Conservation (phyloP, 2,329 filamentous ascomycete species). For the Thelonectria discophora region DNA sequence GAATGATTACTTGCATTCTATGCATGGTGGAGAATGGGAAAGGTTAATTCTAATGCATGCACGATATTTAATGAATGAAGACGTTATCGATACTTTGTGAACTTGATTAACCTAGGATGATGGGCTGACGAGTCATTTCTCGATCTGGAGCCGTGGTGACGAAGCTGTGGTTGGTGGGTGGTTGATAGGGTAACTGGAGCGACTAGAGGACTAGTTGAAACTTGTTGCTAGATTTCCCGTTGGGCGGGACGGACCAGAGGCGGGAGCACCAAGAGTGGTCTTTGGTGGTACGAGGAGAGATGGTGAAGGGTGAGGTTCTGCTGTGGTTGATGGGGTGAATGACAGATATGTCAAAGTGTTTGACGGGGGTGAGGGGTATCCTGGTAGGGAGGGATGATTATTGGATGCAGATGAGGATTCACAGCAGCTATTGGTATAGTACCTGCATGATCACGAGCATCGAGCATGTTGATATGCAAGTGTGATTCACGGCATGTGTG, state of each 20-base stretch:
- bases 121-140: background rate
- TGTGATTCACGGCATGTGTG: background rate
- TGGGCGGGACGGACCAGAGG: background rate
- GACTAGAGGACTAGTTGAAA: constrained; percentile 1
- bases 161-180: constrained; percentile 15
- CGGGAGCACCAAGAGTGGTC: background rate
- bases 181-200: constrained; percentile 37
- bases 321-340: constrained; percentile 17
- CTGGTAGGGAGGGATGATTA: background rate
- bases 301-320: background rate
- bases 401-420: background rate
- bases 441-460: background rate
- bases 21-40: background rate
- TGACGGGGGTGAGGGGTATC: background rate
- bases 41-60: constrained; percentile 32
- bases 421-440: too few relatives aligned
- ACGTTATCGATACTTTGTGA: background rate
- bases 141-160: background rate
- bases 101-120: background rate
- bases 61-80: constrained; percentile 6
- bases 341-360: background rate
- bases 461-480: background rate
- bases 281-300: background rate
- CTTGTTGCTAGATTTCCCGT: constrained; percentile 8
- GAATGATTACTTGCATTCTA: constrained; percentile 4